Conservation (phyloP, 768 basidiomycete genomes). For the Cystobasidium ongulense region DNA sequence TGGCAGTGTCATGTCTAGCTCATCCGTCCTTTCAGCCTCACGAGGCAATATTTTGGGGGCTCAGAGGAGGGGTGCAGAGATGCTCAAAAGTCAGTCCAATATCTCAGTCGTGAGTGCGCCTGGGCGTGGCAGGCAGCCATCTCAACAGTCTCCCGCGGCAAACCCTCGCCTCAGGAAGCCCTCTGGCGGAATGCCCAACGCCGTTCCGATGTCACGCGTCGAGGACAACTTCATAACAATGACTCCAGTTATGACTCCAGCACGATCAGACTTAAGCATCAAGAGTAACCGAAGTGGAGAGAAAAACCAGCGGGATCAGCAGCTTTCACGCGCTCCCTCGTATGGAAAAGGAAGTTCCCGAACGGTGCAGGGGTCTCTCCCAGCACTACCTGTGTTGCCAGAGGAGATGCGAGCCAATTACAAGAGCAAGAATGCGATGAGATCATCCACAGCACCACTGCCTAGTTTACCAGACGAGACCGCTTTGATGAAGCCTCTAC, state of each 20-base stretch:
- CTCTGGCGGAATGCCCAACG: neutral
- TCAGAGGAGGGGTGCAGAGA: neutral
- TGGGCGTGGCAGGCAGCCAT: neutral
- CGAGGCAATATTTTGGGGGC: neutral
- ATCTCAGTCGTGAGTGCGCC: neutral
- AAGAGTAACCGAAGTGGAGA: neutral
- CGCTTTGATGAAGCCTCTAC: neutral
- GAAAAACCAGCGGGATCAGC: neutral
- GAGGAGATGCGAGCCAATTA: neutral
- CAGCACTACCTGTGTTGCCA: neutral
- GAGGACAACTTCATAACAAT: constrained; percentile 28
- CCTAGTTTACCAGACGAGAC: neutral
- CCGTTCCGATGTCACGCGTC: neutral
- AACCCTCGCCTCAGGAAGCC: neutral
- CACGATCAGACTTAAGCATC: constrained; percentile 15
- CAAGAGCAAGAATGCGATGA: neutral
- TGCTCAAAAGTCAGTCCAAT: neutral
- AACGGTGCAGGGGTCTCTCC: neutral
- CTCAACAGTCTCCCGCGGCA: neutral
- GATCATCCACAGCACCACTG: constrained; percentile 13
- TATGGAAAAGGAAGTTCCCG: neutral
- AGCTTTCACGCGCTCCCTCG: neutral
- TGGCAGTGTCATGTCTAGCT: neutral
- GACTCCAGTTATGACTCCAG: constrained; percentile 22
- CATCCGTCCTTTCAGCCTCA: neutral